Conservation (phyloP, 139 green algal genomes). For the Chlorella sp. region DNA sequence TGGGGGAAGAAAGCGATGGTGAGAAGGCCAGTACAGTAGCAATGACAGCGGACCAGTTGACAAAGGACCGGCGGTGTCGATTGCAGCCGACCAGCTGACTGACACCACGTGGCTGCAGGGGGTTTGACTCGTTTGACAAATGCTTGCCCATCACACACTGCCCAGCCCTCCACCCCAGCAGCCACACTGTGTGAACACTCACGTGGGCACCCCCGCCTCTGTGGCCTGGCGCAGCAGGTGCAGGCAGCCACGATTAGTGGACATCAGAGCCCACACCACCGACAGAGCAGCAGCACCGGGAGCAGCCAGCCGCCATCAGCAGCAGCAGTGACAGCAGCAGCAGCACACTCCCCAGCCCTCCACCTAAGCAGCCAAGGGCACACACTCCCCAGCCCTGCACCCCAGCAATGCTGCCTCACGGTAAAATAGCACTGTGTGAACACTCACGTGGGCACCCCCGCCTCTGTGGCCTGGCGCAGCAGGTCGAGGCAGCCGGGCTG, state of each 20-base stretch:
- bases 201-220: conserved; percentile 47
- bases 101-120: not conserved
- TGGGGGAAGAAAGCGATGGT: not conserved
- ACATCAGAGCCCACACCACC: too few relatives aligned
- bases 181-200: not conserved
- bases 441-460: conserved; percentile 48
- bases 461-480: conserved; percentile 50
- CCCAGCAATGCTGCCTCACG: too few relatives aligned
- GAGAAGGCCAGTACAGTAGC: not conserved
- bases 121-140: too few relatives aligned
- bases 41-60: too few relatives aligned
- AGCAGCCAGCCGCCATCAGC: not conserved
- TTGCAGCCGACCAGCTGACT: not conserved
- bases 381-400: too few relatives aligned
- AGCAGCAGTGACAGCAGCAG: not conserved
- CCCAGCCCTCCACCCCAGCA: too few relatives aligned
- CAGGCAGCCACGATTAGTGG: too few relatives aligned
- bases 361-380: not conserved
- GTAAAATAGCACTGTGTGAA: not conserved
- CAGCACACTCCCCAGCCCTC: too few relatives aligned
- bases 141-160: too few relatives aligned
- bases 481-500: conserved; percentile 53
- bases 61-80: not conserved
- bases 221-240: conserved; percentile 51
- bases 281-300: not conserved